A percentile compares a stretch with the other conserved stretches of the same genome.
Conservation (phyloP, 2,329 filamentous ascomycete species). For the Monilinia aucupariae region DNA sequence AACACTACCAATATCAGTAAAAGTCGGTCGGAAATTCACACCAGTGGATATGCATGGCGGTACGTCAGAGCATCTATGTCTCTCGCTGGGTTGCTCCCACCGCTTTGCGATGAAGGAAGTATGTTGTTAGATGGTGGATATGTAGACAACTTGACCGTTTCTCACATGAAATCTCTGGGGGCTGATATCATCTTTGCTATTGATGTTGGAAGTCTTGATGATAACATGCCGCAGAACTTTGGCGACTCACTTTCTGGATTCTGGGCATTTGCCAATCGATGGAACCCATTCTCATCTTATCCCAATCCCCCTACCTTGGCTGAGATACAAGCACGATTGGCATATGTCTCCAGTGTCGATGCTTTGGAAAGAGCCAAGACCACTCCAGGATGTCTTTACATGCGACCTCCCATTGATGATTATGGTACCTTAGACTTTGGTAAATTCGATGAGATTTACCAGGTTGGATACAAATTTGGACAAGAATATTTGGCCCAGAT, state of each 20-base stretch:
- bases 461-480: conserved; percentile 81
- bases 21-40: conserved; percentile 86
- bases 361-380: conserved; percentile 90
- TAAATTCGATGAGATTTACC: conserved; percentile 96
- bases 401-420: conserved; percentile 88
- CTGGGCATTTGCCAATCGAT: conserved; percentile 92
- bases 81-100: conserved; percentile 83
- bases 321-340: conserved; percentile 90
- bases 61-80: conserved; percentile 98
- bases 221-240: conserved; percentile 85
- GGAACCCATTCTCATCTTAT: conserved; percentile 87
- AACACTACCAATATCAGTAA: conserved; percentile 99
- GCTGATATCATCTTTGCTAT: conserved; percentile 93
- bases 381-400: conserved; percentile 87
- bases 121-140: conserved; percentile 97
- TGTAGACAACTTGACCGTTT: conserved; percentile 92
- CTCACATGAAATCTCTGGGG: conserved; percentile 92
- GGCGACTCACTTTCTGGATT: conserved; percentile 91
- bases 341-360: conserved; percentile 92
- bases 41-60: conserved; percentile 93
- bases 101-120: conserved; percentile 91
- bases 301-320: conserved; percentile 92
- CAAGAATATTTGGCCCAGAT: conserved; percentile 72
- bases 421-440: conserved; percentile 95
- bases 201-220: conserved; percentile 88